Percentiles rank a stretch among this genome's conserved stretches.
phyloP scores from a whole-genome alignment of 2,329 filamentous ascomycete genomes.

The Ilyonectria sp. region DNA sequence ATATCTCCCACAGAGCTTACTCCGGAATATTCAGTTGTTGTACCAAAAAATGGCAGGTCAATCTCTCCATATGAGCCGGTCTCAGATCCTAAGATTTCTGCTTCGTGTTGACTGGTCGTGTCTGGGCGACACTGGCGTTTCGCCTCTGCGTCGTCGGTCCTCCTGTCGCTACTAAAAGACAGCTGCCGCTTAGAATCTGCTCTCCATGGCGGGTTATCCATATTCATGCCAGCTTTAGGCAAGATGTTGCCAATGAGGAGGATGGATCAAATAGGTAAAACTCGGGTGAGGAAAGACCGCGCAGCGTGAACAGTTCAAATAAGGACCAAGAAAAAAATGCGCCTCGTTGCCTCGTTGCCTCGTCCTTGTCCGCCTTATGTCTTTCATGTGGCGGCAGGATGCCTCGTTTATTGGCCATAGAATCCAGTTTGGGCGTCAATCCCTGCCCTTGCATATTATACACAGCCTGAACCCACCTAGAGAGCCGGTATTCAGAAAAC shows the following conservation, averaged over 20 bases:
- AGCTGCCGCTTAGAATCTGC: not conserved
- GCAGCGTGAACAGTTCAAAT: too few relatives aligned
- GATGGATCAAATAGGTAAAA: too few relatives aligned
- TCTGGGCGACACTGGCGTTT: not conserved
- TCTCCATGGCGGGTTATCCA: not conserved
- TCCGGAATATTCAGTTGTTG: not conserved
- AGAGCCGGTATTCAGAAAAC: not conserved
- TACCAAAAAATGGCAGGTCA: not conserved
- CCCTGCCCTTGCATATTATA: not conserved
- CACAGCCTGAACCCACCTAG: not conserved
- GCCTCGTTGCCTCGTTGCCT: not conserved
- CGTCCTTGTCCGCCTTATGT: not conserved
- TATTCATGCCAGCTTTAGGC: not conserved
- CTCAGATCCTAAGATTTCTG: not conserved
- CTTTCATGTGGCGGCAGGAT: not conserved
- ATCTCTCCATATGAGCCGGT: not conserved
- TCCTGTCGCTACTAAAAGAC: not conserved
- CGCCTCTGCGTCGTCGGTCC: not conserved
- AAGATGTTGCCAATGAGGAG: too few relatives aligned
- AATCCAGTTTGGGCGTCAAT: not conserved
- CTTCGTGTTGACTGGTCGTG: not conserved
- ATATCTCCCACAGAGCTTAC: not conserved
- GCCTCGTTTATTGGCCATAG: not conserved
- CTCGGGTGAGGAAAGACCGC: too few relatives aligned
- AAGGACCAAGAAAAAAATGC: not conserved